These are phyloP conservation scores for Candida berthetii DNA, from an alignment of 805 yeast genomes.

Conservation along the genomic window DNA sequence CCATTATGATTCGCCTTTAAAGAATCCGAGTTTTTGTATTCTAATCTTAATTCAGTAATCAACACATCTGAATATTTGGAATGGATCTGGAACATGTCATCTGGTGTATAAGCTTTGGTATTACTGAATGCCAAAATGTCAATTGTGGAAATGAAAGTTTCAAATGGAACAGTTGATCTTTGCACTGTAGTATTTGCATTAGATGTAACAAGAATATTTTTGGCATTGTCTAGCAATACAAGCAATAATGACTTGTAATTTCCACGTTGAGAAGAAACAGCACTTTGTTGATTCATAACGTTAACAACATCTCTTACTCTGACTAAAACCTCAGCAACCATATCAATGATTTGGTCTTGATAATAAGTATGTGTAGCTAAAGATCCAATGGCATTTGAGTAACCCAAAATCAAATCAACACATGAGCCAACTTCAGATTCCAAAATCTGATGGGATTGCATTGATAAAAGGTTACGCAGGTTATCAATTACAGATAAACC, in stretches of 20 bases:
- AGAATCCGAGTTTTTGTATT: slow-evolving; percentile 11
- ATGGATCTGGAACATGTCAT: slow-evolving; percentile 5
- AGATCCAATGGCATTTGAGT: slow-evolving; percentile 56
- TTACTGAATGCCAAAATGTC: slow-evolving; percentile 6
- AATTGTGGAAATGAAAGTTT: slow-evolving; percentile 17
- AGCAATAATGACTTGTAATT: slow-evolving; percentile 1
- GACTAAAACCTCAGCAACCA: slow-evolving; percentile 60
- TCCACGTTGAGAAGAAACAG: too few relatives aligned
- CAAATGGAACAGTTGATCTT: slow-evolving; percentile 16
- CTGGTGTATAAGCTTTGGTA: not conserved
- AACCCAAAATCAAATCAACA: slow-evolving; percentile 31
- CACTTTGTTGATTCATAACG: not conserved
- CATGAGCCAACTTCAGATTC: slow-evolving; percentile 13
- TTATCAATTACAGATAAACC: slow-evolving; percentile 85
- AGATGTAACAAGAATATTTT: slow-evolving; percentile 9
- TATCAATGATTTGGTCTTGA: slow-evolving; percentile 80
- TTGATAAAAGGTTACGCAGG: slow-evolving; percentile 47
- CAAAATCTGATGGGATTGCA: slow-evolving; percentile 32
- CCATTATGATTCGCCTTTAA: slow-evolving; percentile 10
- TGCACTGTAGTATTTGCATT: slow-evolving; percentile 14
- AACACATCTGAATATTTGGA: slow-evolving; percentile 12
- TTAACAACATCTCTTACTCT: slow-evolving; percentile 24
- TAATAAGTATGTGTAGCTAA: slow-evolving; percentile 77
- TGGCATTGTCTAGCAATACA: slow-evolving; percentile 11
- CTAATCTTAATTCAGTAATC: slow-evolving; percentile 10